phyloP scores from a whole-genome alignment of 257 asterid genomes.

The Salvia splendens region DNA sequence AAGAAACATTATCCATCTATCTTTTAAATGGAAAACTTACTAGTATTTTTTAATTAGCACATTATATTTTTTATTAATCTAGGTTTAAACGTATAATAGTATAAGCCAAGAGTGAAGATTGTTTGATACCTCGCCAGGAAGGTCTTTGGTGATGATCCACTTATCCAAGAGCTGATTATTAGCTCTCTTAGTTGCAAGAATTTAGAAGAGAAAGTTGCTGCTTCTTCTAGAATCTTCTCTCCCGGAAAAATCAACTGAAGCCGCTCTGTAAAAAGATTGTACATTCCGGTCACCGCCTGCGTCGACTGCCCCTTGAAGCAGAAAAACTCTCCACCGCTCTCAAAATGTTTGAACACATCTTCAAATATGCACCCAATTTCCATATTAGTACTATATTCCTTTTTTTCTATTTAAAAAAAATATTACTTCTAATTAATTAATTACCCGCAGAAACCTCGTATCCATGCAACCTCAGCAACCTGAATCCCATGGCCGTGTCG shows the following conservation, averaged over 20 bases:
- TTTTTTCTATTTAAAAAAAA: neutral
- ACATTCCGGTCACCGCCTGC: constrained; percentile 93
- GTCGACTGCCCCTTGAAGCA: constrained; percentile 78
- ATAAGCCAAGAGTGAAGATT: no score
- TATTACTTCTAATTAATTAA: neutral
- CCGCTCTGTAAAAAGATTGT: constrained; percentile 78
- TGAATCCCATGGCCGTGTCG: constrained; percentile 93
- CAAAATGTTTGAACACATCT: constrained; percentile 73
- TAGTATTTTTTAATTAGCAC: no score
- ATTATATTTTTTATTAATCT: no score
- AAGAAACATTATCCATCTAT: no score
- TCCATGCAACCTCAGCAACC: constrained; percentile 85
- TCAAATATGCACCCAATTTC: no score
- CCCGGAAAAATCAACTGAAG: constrained; percentile 71
- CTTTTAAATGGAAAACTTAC: no score
- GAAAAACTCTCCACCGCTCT: constrained; percentile 71
- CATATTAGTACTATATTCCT: neutral
- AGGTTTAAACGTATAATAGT: no score
- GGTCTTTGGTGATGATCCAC: constrained; percentile 90
- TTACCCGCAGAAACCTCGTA: constrained; percentile 76
- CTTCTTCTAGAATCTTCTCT: constrained; percentile 53
- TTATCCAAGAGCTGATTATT: constrained; percentile 66
- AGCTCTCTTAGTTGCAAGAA: constrained; percentile 53
- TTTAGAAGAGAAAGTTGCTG: constrained; percentile 45
- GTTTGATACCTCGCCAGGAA: constrained; percentile 76